Evolutionary conservation across 2,329 filamentous ascomycete genomes (phyloP).

Genomic region (Tolypocladium ovalisporum): DNA sequence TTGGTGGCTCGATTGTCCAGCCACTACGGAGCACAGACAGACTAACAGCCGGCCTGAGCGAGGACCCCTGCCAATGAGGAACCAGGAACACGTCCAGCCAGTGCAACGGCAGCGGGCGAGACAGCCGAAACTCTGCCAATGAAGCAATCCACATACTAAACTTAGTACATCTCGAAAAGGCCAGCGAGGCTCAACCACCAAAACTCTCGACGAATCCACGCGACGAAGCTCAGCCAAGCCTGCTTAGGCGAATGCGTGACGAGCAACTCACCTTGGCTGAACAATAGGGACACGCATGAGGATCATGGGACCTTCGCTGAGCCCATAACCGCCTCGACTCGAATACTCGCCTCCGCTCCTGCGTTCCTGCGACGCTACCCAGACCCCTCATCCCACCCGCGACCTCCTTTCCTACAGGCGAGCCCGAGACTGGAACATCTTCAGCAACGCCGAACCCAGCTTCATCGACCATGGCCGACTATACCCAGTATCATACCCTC

Average conservation of each 20-base stretch:
- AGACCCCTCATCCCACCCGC: neutral
- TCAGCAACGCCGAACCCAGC: neutral
- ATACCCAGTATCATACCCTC: conserved; percentile 43
- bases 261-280: neutral
- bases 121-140: neutral
- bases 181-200: conserved; percentile 4
- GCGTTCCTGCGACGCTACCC: neutral
- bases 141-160: neutral
- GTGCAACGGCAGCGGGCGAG: neutral
- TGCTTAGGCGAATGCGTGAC: neutral
- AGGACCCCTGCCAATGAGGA: neutral
- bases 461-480: conserved; percentile 37
- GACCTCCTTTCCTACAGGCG: neutral
- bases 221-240: neutral
- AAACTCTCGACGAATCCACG: neutral
- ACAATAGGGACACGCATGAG: conserved; percentile 2
- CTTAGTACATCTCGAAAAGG: conserved; percentile 1
- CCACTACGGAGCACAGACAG: neutral
- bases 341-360: neutral
- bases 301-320: conserved; percentile 8
- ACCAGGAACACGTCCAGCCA: neutral
- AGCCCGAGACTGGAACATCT: neutral
- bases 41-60: neutral
- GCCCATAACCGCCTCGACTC: conserved; percentile 1
- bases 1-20: neutral